A percentile compares a stretch with the other conserved stretches of the same genome.
Evolutionary conservation across 163 green algal genomes (phyloP).

Genomic region (Botryococcus braunii): DNA sequence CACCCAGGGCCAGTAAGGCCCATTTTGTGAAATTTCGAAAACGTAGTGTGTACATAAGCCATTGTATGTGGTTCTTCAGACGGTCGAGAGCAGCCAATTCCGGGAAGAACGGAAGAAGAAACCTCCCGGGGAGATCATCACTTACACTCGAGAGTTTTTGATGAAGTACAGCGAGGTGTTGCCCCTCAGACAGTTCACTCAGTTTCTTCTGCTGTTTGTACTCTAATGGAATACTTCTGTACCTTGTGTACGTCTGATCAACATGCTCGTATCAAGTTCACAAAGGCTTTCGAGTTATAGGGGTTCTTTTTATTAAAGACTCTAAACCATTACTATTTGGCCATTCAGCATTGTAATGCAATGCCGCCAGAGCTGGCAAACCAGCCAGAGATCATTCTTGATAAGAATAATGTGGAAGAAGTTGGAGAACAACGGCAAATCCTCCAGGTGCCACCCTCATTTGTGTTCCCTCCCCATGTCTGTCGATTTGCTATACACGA

Average conservation of each 20-base stretch:
- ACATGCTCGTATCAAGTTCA: background rate
- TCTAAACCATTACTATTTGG: background rate
- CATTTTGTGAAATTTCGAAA: background rate
- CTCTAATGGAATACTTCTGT: background rate
- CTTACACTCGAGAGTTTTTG: constrained; percentile 68
- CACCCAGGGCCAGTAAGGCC: background rate
- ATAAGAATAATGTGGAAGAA: background rate
- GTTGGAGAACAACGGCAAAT: background rate
- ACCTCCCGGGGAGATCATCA: constrained; percentile 50
- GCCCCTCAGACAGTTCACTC: background rate
- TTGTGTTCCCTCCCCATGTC: background rate
- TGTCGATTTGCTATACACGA: background rate
- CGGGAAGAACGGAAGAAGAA: constrained; percentile 48
- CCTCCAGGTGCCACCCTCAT: background rate
- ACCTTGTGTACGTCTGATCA: background rate
- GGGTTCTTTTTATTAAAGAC: background rate
- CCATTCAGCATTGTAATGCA: constrained; percentile 2
- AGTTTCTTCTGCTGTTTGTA: background rate
- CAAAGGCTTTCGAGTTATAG: background rate
- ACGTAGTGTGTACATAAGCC: background rate
- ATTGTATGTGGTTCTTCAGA: background rate
- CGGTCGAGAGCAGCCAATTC: constrained; percentile 11
- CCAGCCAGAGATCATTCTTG: constrained; percentile 1
- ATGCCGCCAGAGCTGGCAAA: constrained; percentile 1
- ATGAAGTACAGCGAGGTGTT: constrained; percentile 69